These are phyloP conservation scores for Cercospora sp. DNA, from an alignment of 2,329 filamentous ascomycete genomes.

Conservation along the genomic window DNA sequence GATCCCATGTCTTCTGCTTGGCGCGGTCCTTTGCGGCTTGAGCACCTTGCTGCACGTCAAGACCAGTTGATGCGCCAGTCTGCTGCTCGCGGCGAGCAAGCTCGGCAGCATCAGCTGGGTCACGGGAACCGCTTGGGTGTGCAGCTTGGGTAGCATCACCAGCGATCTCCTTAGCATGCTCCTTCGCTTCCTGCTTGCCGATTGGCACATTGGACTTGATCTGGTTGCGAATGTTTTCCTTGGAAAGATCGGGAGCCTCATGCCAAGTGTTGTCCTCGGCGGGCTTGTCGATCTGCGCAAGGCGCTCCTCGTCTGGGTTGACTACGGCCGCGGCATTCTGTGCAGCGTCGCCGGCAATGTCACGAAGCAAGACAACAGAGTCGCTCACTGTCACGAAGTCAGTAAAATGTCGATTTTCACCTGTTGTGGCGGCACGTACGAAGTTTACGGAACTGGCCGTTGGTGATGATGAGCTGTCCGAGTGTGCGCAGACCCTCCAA, in stretches of 20 bases:
- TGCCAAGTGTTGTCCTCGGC: conserved; percentile 94
- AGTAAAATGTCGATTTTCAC: conserved; percentile 13
- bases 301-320: conserved; percentile 73
- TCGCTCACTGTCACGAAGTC: conserved; percentile 62
- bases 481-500: conserved; percentile 83
- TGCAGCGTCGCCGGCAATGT: conserved; percentile 89
- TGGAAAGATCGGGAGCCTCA: conserved; percentile 56
- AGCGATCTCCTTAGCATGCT: conserved; percentile 56
- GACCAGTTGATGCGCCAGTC: conserved; percentile 48
- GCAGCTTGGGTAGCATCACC: conserved; percentile 58
- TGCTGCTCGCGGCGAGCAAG: conserved; percentile 56
- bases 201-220: conserved; percentile 60
- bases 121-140: conserved; percentile 57
- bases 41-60: conserved; percentile 55
- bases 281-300: conserved; percentile 75
- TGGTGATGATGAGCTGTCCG: conserved; percentile 86
- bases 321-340: conserved; percentile 72
- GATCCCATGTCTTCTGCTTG: conserved; percentile 59
- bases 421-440: conserved; percentile 53
- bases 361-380: conserved; percentile 75
- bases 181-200: conserved; percentile 58
- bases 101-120: conserved; percentile 57
- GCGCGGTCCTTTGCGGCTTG: conserved; percentile 49
- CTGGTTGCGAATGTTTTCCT: conserved; percentile 67
- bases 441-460: conserved; percentile 93